These are phyloP conservation scores for Populus pruinosa DNA, from an alignment of 345 rosid genomes.

Conservation along the genomic window DNA sequence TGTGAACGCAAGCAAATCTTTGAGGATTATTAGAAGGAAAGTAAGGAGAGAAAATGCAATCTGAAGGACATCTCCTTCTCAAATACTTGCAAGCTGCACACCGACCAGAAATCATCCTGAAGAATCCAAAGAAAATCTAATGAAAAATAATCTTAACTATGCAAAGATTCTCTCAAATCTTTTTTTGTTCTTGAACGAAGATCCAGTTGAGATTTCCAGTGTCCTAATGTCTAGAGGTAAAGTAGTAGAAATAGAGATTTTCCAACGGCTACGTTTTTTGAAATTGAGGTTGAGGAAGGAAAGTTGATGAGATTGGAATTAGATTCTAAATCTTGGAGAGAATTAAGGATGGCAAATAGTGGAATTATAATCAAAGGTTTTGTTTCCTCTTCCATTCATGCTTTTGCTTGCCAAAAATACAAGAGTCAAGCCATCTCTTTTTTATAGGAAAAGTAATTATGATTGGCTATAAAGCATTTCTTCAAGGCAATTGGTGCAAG, in stretches of 20 bases:
- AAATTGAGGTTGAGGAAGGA: slow-evolving; percentile 14
- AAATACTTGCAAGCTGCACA: slow-evolving; percentile 70
- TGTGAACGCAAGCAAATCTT: slow-evolving; percentile 57
- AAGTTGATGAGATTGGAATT: not conserved
- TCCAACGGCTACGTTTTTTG: slow-evolving; percentile 37
- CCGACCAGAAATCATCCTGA: slow-evolving; percentile 21
- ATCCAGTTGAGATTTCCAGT: slow-evolving; percentile 6
- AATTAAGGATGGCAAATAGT: not conserved
- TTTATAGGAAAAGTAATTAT: too few species aligned
- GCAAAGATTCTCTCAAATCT: slow-evolving; percentile 7
- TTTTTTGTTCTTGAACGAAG: not conserved
- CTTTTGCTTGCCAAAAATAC: not conserved
- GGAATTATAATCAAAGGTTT: not conserved
- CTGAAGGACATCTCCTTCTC: slow-evolving; percentile 63
- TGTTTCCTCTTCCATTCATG: not conserved
- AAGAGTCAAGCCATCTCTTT: not conserved
- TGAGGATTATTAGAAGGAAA: slow-evolving; percentile 54
- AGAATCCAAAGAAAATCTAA: not conserved
- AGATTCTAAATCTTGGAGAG: not conserved
- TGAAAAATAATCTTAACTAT: not conserved
- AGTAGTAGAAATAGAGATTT: not conserved
- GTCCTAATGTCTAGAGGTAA: not conserved
- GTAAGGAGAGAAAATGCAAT: slow-evolving; percentile 66
- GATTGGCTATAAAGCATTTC: not conserved
- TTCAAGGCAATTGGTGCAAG: too few species aligned